Base-by-base conservation (phyloP, 1,284 basidiomycete species). In the Heterobasidion annosum region DNA sequence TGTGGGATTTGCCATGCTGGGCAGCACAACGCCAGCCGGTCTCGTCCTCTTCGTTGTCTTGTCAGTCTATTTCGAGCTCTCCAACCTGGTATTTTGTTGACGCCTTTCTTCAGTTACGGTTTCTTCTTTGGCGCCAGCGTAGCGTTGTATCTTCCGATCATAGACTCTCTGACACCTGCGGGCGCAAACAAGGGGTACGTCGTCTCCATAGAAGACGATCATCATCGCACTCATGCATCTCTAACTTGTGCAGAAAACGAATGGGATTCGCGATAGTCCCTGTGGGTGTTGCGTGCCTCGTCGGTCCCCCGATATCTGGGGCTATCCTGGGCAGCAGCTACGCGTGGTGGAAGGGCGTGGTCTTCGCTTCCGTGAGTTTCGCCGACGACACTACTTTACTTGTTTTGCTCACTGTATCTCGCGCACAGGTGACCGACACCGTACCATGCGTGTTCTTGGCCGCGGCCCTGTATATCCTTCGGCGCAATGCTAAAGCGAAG, bases 51-150 rank as follows among this genome's bases (percentile, higher is more conserved):
- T 65, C 50, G 61, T 59, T 12, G 44, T 57, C 25, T 44, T 44
- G 54, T 66, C 15, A 53, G 64, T 55, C 33, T n/a, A n/a, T 7
- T 10, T n/a, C 2, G 40, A 6, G 15, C 45, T 45, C n/a, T 8
- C 15, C n/a, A 33, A 6, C 9, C 9, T 18, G 48, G 35, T 34
- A 12, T 35, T 32, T 8, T 18, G 25, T n/a, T 16, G 4, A 33
- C 12, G 10, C 25, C 33, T 54, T 43, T 8, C 32, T 46, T 2
- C 35, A 54, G 53, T n/a, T 62, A 65, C 51, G 64, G 64, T 3
- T 62, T 64, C 55, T 64, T 66, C 55, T 64, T 63, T 25, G 64
- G 60, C 32, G 59, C 61, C 4, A 59, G 63, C 16, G 53, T 54
- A 2, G 53, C 53, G 3, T 18, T 54, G n/a, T 54, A 54, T 40